These are phyloP conservation scores for Rhizopus delemar DNA, from an alignment of 371 early-diverging fungal species.

Conservation along the genomic window DNA sequence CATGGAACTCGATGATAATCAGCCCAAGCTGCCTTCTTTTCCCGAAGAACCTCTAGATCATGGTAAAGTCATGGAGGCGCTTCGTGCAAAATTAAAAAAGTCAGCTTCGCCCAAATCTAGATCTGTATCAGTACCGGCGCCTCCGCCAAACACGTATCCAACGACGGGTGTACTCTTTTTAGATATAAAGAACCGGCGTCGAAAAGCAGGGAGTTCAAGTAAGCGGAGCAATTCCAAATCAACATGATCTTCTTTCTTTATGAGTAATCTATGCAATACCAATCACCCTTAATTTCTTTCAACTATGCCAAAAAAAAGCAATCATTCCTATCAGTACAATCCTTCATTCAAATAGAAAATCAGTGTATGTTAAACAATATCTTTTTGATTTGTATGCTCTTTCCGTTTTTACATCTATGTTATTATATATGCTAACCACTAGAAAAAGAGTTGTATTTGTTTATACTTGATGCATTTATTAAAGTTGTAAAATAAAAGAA, in stretches of 20 bases:
- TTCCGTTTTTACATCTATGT: too few species aligned
- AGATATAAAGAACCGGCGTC: conserved; percentile 39
- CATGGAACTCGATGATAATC: conserved; percentile 11
- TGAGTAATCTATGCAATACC: too few species aligned
- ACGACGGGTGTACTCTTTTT: conserved; percentile 36
- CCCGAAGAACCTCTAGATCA: conserved; percentile 19
- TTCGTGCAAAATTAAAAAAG: conserved; percentile 23
- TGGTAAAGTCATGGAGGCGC: conserved; percentile 29
- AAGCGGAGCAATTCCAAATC: conserved; percentile 11
- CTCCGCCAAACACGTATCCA: conserved; percentile 25
- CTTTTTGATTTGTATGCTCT: too few species aligned
- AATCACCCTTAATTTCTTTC: too few species aligned
- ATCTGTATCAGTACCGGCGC: conserved; percentile 17
- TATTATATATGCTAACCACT: too few species aligned
- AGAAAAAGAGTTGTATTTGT: too few species aligned
- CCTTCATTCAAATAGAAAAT: too few species aligned
- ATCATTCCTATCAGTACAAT: too few species aligned
- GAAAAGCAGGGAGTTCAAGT: conserved; percentile 8
- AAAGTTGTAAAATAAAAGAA: too few species aligned
- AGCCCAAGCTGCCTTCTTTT: neutral
- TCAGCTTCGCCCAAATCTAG: conserved; percentile 17
- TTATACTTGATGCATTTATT: too few species aligned
- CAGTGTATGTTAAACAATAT: too few species aligned
- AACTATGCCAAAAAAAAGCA: too few species aligned
- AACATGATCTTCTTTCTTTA: neutral